A percentile compares a stretch with the other conserved stretches of the same genome.
These are phyloP conservation scores for Ophiognomonia clavigignenti-juglandacearum DNA, from an alignment of 2,329 filamentous ascomycete genomes.

Conservation along the genomic window DNA sequence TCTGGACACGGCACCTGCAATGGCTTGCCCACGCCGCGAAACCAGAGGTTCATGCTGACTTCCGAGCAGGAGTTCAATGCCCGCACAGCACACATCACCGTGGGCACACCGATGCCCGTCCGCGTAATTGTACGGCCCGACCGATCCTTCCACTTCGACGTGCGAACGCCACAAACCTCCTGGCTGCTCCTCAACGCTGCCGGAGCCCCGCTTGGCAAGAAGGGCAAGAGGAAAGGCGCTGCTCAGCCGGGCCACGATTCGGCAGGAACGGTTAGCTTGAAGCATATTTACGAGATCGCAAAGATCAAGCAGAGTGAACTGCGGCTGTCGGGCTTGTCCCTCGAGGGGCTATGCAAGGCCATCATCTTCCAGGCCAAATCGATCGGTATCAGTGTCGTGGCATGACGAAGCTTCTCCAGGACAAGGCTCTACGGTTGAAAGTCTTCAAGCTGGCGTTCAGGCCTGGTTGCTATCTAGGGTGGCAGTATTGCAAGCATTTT, in stretches of 20 bases:
- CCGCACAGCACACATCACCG: constrained; percentile 75
- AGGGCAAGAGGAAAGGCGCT: constrained; percentile 75
- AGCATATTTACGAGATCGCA: constrained; percentile 97
- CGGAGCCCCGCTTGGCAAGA: constrained; percentile 64
- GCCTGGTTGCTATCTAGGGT: constrained; percentile 6
- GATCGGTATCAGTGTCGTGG: constrained; percentile 67
- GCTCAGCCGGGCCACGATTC: constrained; percentile 68
- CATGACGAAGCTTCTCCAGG: constrained; percentile 35
- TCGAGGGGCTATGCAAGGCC: constrained; percentile 68
- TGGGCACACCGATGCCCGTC: constrained; percentile 83
- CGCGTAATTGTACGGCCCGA: constrained; percentile 90
- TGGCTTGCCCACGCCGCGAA: no score
- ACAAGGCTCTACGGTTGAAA: background rate
- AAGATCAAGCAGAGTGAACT: constrained; percentile 86
- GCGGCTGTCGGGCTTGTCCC: constrained; percentile 64
- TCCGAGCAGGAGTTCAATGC: constrained; percentile 85
- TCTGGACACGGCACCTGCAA: background rate
- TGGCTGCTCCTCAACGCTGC: constrained; percentile 84
- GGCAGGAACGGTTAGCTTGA: constrained; percentile 82
- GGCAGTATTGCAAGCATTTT: background rate
- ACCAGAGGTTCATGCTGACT: no score
- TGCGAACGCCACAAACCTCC: constrained; percentile 91
- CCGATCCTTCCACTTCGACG: constrained; percentile 86
- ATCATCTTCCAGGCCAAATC: constrained; percentile 72
- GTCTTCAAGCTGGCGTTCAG: constrained; percentile 14